These are phyloP conservation scores for Cutaneotrichosporon sp. DNA, from an alignment of 1,284 basidiomycete genomes.

Conservation along the genomic window DNA sequence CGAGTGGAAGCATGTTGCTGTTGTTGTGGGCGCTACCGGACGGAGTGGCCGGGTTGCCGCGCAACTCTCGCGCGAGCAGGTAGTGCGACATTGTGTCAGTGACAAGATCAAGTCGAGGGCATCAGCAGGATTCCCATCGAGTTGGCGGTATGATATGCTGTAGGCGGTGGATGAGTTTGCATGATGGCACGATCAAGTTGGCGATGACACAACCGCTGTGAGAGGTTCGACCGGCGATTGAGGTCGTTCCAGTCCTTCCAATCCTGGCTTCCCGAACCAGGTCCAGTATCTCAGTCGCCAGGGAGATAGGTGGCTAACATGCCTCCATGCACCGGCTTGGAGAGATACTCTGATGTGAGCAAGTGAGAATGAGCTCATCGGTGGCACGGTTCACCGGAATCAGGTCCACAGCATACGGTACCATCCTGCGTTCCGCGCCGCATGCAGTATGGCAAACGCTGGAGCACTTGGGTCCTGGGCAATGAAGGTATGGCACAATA, in stretches of 20 bases:
- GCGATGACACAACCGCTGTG: slow-evolving; percentile 2
- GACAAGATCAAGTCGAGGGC: not conserved
- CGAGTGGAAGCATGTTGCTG: not conserved
- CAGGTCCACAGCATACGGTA: not conserved
- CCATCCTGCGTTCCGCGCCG: not conserved
- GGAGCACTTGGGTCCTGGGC: not conserved
- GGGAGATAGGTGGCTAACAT: slow-evolving; percentile 1
- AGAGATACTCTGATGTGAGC: not conserved
- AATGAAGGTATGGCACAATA: slow-evolving; percentile 7
- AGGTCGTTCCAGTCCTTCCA: not conserved
- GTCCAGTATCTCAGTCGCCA: not conserved
- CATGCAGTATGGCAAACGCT: not conserved
- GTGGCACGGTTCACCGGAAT: not conserved
- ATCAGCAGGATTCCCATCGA: not conserved
- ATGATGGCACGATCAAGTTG: slow-evolving; percentile 4
- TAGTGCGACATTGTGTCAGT: slow-evolving; percentile 7
- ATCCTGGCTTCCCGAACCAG: not conserved
- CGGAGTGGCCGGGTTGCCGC: not conserved
- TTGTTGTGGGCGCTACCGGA: not conserved
- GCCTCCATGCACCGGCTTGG: not conserved
- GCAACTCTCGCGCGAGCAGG: slow-evolving; percentile 6
- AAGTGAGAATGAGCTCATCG: not conserved
- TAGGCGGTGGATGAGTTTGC: not conserved
- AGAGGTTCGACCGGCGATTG: not conserved
- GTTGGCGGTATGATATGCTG: not conserved